Conservation (phyloP, 2,329 filamentous ascomycete genomes). For the Apiospora saccharicola region DNA sequence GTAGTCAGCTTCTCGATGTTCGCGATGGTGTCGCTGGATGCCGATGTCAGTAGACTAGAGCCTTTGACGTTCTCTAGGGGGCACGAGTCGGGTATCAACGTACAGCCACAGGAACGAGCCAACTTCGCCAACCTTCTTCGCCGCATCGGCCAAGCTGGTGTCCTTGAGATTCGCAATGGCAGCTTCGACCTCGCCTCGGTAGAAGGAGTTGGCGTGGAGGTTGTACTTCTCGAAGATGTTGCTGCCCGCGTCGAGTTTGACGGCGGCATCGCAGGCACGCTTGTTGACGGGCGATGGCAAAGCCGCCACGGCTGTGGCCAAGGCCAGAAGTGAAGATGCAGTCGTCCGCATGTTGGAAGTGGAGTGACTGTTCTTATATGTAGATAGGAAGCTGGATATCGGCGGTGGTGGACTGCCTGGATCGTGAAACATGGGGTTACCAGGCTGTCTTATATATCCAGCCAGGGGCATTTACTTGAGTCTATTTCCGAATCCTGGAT, state of each 20-base stretch:
- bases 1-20: conserved; percentile 58
- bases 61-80: not conserved
- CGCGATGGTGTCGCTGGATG: conserved; percentile 55
- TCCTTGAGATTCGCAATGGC: conserved; percentile 39
- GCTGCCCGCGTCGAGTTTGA: conserved; percentile 41
- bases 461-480: not conserved
- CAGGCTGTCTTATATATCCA: not conserved
- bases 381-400: not conserved
- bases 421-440: not conserved
- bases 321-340: conserved; percentile 41
- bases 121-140: conserved; percentile 60
- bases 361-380: not conserved
- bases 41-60: not conserved
- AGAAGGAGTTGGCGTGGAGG: conserved; percentile 44
- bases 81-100: conserved; percentile 35
- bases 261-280: conserved; percentile 40
- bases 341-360: conserved; percentile 26
- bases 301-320: conserved; percentile 51
- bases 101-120: conserved; percentile 64
- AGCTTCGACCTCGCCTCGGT: conserved; percentile 38
- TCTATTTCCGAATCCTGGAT: not conserved
- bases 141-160: conserved; percentile 61
- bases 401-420: not conserved
- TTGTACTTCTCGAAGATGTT: conserved; percentile 42
- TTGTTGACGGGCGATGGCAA: conserved; percentile 57